Conservation (phyloP, 345 rosid species). For the Eucalyptus curtisii region DNA sequence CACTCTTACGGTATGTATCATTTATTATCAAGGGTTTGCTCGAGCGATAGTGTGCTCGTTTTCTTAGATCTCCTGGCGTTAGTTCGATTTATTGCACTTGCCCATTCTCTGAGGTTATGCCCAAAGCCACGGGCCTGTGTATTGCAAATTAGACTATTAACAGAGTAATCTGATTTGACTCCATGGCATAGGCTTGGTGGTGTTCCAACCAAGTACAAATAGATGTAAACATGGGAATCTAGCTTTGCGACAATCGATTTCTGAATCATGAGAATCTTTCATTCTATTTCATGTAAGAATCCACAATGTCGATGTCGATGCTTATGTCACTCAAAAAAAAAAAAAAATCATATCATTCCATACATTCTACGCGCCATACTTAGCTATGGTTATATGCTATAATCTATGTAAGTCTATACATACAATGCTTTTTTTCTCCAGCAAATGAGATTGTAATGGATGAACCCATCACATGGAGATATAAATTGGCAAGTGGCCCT, state of each 20-base stretch:
- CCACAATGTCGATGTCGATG: background rate
- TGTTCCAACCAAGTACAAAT: background rate
- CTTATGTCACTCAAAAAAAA: background rate
- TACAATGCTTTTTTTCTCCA: background rate
- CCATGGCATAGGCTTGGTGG: background rate
- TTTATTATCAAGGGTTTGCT: background rate
- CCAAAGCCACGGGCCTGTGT: background rate
- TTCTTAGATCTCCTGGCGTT: background rate
- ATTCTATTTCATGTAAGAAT: background rate
- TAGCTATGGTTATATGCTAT: background rate
- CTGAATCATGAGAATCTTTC: background rate
- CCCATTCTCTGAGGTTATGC: background rate
- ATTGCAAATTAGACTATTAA: background rate
- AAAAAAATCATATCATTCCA: background rate
- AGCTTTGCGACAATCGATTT: background rate
- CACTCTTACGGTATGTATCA: background rate
- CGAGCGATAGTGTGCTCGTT: background rate
- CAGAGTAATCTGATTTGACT: background rate
- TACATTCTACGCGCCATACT: background rate
- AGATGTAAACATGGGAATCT: background rate
- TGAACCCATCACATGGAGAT: background rate
- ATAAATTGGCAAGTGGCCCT: background rate
- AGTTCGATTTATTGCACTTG: background rate
- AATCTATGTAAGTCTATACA: background rate
- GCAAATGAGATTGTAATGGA: background rate